Base-by-base conservation (phyloP, 805 yeast genomes). In the Scheffersomyces coipomensis region DNA sequence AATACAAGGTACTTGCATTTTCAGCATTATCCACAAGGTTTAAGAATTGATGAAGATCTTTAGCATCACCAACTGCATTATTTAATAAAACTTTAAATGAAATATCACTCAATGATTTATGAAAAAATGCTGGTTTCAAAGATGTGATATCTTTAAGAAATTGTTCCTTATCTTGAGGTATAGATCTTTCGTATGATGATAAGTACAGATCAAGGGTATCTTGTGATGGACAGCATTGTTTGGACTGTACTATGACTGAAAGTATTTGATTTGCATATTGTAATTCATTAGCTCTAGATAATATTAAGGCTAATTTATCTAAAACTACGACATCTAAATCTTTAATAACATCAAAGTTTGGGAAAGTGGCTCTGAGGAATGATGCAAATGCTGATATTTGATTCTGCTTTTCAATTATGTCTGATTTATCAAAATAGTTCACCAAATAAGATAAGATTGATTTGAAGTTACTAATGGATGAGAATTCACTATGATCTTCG, bases 41-140 rank as follows among this genome's bases (percentile, higher is more conserved):
- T 5, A 62, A 27, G 27, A 64, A 52, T 22, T 60, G 60, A 12
- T 56, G 51, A 26, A 65, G 52, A n/a, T 64, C 70, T 22, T 42
- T 47, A 2, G 43, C 37, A 31, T 52, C 52, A 15, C 50, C 44
- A 9, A 64, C 52, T 24, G 50, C 17, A 13, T 15, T 42, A 15
- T 45, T 39, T 26, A 63, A 40, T 15, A 64, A 42, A 10, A 62
- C 40, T 18, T 45, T 35, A 29, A 66, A 53, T 10, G 50, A 30
- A 2, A 45, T 37, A 1, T 44, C 36, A 10, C 47, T 49, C 25
- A 59, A 40, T 5, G 42, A 45, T 15, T 45, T 35, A 34, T 61
- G 62, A 40, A 60, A 60, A n/a, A 66, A 37, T 2, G 54, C 52
- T 5, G 60, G 49, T 40, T 66, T 66, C 22, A 62, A 45, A 17